Evolutionary conservation across 805 yeast species (phyloP), one percentile per base, ranked within the genome.

Genomic region (Sporopachydermia lactativora): DNA sequence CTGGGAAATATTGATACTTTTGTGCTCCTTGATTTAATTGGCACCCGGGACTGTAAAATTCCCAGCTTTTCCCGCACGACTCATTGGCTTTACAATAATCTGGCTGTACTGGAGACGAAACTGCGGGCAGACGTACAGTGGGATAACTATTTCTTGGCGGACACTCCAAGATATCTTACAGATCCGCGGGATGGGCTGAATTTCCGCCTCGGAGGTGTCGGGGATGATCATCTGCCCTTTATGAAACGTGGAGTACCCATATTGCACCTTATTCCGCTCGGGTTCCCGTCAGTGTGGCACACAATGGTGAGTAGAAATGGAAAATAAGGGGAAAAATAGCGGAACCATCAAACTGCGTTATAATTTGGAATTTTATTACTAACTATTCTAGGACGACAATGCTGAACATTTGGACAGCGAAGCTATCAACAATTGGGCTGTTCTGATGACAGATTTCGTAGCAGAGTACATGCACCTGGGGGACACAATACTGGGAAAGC

Each of bases 181-280:
- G 31, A 24, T 24, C 31, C 31, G 31, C 8, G n/a, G 31, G 13
- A 24, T 8, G 31, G 31, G 13, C 13, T n/a, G 8, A 24, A 24
- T 24, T 24, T 24, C 31, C n/a, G n/a, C n/a, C 13, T 8, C 31
- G 31, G 31, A 13, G 45, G 24, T 16, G 49, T 65, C 8, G 66
- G 57, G 15, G 81, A 74, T 50, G 81, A 74, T 45, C 81, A 74
- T 47, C 46, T 67, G 2, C 80, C 79, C 1, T 74, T 69, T 49
- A 49, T 63, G 34, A 50, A 53, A 11, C 52, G 58, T 3, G 74
- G 73, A 0, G 68, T 71, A 1, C 69, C 70, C 0, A 57, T 70
- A 1, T 45, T 74, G 40, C 80, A 74, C 48, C 47, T 73, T 36
- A 71, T 74, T n/a, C 77, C 81, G 1, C 43, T 51, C 3, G 59